Evolutionary conservation across 805 yeast species (phyloP).

Genomic region (Saturnispora diversa): DNA sequence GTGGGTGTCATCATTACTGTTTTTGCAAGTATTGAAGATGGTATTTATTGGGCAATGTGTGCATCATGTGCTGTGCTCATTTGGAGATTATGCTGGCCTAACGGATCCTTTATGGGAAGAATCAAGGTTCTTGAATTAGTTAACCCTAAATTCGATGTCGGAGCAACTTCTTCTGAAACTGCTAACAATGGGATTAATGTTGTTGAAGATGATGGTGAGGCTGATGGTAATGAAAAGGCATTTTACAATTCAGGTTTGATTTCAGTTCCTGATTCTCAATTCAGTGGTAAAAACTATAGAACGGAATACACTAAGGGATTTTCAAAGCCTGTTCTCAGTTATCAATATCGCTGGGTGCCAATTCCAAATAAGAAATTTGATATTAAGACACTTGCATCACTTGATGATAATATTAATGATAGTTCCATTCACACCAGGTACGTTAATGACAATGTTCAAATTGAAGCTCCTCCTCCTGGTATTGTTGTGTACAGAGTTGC

Average conservation of each 20-base stretch:
- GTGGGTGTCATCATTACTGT: slow-evolving; percentile 69
- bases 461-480: slow-evolving; percentile 83
- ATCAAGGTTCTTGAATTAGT: slow-evolving; percentile 64
- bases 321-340: slow-evolving; percentile 9
- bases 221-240: slow-evolving; percentile 3
- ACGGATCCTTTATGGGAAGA: slow-evolving; percentile 75
- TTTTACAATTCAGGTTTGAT: slow-evolving; percentile 12
- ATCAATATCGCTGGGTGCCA: slow-evolving; percentile 56
- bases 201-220: not conserved
- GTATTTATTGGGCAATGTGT: slow-evolving; percentile 83
- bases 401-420: slow-evolving; percentile 15
- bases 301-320: slow-evolving; percentile 1
- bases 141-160: slow-evolving; percentile 45
- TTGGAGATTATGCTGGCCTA: slow-evolving; percentile 70
- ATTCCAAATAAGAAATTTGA: slow-evolving; percentile 29
- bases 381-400: not conserved
- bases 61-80: slow-evolving; percentile 72
- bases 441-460: slow-evolving; percentile 47
- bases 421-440: slow-evolving; percentile 27
- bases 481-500: slow-evolving; percentile 77
- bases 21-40: slow-evolving; percentile 74
- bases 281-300: slow-evolving; percentile 4
- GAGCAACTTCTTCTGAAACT: too few species aligned
- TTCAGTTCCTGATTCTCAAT: slow-evolving; percentile 10
- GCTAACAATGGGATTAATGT: too few species aligned